Evolutionary conservation across 2,329 filamentous ascomycete genomes (phyloP).

Genomic region (Dactylonectria macrodidyma): DNA sequence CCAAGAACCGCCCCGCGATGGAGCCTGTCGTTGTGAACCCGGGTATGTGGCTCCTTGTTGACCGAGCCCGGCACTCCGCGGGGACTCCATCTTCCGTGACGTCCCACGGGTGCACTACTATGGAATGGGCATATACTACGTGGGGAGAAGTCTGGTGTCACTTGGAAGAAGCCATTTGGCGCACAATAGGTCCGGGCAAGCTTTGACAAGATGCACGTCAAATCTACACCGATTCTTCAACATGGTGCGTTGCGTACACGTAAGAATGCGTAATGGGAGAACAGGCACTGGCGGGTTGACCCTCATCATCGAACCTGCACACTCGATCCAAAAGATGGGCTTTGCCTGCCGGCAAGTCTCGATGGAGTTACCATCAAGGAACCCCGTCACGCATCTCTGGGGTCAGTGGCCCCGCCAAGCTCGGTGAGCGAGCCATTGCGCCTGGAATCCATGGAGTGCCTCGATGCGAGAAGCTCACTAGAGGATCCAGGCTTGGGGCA

Average conservation of each 20-base stretch:
- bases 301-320: constrained; percentile 5
- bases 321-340: constrained; percentile 23
- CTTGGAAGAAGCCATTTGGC: neutral
- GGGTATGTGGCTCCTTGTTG: constrained; percentile 11
- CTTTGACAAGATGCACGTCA: neutral
- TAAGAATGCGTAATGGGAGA: constrained; percentile 13
- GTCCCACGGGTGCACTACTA: constrained; percentile 10
- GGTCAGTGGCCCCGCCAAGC: constrained; percentile 35
- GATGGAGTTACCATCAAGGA: constrained; percentile 28
- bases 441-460: constrained; percentile 10
- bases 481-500: constrained; percentile 9
- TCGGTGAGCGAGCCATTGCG: constrained; percentile 9
- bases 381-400: constrained; percentile 27
- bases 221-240: constrained; percentile 4
- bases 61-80: constrained; percentile 12
- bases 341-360: constrained; percentile 32
- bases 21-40: neutral
- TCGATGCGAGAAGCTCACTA: constrained; percentile 30
- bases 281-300: constrained; percentile 11
- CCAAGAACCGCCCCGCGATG: constrained; percentile 11
- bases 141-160: neutral
- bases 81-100: constrained; percentile 21
- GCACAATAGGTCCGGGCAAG: neutral
- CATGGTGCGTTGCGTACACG: constrained; percentile 2
- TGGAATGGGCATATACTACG: neutral